Conservation (phyloP, 1,284 basidiomycete genomes). For the Microbotryomycetes sp. region DNA sequence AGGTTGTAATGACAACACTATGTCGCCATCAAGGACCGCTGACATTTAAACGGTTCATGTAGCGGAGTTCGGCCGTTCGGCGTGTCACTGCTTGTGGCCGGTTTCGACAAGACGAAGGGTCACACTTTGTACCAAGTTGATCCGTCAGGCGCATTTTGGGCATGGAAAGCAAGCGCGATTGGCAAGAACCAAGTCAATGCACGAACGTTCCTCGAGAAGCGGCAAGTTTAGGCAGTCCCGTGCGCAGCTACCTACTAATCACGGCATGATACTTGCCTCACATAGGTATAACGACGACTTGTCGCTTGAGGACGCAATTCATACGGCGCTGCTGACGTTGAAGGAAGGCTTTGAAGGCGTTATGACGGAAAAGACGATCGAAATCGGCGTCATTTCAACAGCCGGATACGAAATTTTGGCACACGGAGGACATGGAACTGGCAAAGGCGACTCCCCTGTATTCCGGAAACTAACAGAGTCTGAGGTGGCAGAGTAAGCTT, state of each 20-base stretch:
- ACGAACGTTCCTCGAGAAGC: slow-evolving; percentile 97
- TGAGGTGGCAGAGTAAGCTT: slow-evolving; percentile 73
- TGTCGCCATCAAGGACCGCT: background rate
- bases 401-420: slow-evolving; percentile 49
- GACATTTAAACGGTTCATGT: slow-evolving; percentile 1
- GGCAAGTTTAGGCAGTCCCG: slow-evolving; percentile 49
- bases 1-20: background rate
- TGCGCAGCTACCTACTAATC: background rate
- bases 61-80: slow-evolving; percentile 98
- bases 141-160: slow-evolving; percentile 97
- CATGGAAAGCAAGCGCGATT: slow-evolving; percentile 99
- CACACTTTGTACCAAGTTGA: slow-evolving; percentile 96
- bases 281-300: slow-evolving; percentile 97
- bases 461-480: slow-evolving; percentile 91
- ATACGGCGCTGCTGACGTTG: slow-evolving; percentile 94
- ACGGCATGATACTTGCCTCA: background rate
- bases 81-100: slow-evolving; percentile 91
- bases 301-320: slow-evolving; percentile 96
- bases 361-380: slow-evolving; percentile 99
- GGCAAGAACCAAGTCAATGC: slow-evolving; percentile 99
- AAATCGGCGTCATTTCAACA: slow-evolving; percentile 91
- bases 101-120: slow-evolving; percentile 86
- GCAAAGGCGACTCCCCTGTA: slow-evolving; percentile 67
- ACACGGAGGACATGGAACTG: slow-evolving; percentile 55
- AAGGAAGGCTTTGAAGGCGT: slow-evolving; percentile 92